These are phyloP conservation scores for Penicillium frequentans DNA, from an alignment of 2,329 filamentous ascomycete species.

Conservation along the genomic window DNA sequence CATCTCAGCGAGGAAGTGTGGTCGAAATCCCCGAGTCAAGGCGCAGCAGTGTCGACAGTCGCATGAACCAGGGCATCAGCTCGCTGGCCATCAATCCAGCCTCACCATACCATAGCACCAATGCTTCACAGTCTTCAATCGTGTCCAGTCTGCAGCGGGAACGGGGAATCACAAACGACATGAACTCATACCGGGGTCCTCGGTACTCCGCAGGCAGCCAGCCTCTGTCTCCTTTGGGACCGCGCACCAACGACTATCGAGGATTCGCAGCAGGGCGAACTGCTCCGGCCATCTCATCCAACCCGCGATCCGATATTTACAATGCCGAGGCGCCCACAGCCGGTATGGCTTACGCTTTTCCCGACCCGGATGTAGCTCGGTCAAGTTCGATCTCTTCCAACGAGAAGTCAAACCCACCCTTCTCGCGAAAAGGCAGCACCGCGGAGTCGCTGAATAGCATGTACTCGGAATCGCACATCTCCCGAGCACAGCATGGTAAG, in stretches of 20 bases:
- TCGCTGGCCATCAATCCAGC: slow-evolving; percentile 48
- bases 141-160: slow-evolving; percentile 46
- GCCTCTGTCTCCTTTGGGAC: slow-evolving; percentile 43
- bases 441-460: slow-evolving; percentile 51
- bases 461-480: slow-evolving; percentile 47
- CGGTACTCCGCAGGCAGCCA: slow-evolving; percentile 40
- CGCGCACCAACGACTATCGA: slow-evolving; percentile 41
- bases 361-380: slow-evolving; percentile 47
- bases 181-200: slow-evolving; percentile 40
- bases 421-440: slow-evolving; percentile 48
- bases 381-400: slow-evolving; percentile 38
- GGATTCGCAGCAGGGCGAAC: slow-evolving; percentile 47
- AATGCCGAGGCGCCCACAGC: slow-evolving; percentile 51
- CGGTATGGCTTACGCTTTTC: slow-evolving; percentile 53
- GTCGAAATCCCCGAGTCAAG: slow-evolving; percentile 47
- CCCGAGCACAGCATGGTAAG: slow-evolving; percentile 50
- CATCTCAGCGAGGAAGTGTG: slow-evolving; percentile 45
- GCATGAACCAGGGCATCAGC: slow-evolving; percentile 51
- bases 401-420: slow-evolving; percentile 34
- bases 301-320: slow-evolving; percentile 51
- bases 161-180: slow-evolving; percentile 42
- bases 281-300: slow-evolving; percentile 50
- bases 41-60: slow-evolving; percentile 51
- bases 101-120: slow-evolving; percentile 50
- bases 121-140: slow-evolving; percentile 47